These are phyloP conservation scores for Grifola frondosa DNA, from an alignment of 1,284 basidiomycete species.

Conservation along the genomic window DNA sequence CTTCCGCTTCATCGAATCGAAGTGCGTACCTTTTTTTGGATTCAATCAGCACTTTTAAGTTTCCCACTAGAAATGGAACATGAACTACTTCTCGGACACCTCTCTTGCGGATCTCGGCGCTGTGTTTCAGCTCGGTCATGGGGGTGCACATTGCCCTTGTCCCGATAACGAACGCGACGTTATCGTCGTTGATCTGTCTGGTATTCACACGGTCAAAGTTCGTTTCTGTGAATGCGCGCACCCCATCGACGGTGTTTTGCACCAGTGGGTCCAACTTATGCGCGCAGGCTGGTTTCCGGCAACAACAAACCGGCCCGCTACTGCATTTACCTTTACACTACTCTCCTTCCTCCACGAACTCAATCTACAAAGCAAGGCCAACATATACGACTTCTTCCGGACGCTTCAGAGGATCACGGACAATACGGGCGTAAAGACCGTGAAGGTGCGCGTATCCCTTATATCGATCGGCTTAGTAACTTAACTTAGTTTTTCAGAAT, in stretches of 20 bases:
- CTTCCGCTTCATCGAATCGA: not conserved
- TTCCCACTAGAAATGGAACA: too few relatives aligned
- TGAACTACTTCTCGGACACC: not conserved
- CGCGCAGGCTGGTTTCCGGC: conserved; percentile 16
- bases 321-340: conserved; percentile 13
- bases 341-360: conserved; percentile 16
- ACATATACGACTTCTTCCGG: conserved; percentile 14
- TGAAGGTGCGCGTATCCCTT: too few relatives aligned
- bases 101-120: conserved; percentile 6
- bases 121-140: conserved; percentile 11
- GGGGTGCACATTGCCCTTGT: not conserved
- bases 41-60: too few relatives aligned
- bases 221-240: conserved; percentile 4
- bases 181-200: not conserved
- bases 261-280: conserved; percentile 10
- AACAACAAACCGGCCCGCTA: conserved; percentile 1
- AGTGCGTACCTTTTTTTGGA: too few relatives aligned
- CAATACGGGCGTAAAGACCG: conserved; percentile 6
- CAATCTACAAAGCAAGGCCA: conserved; percentile 12
- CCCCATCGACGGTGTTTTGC: not conserved
- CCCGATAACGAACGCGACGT: not conserved
- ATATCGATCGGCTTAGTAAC: too few relatives aligned
- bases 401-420: conserved; percentile 12
- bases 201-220: not conserved
- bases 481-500: conserved; percentile 7